These are phyloP conservation scores for Solanum clarkiae DNA, from an alignment of 257 asterid genomes.

Conservation along the genomic window DNA sequence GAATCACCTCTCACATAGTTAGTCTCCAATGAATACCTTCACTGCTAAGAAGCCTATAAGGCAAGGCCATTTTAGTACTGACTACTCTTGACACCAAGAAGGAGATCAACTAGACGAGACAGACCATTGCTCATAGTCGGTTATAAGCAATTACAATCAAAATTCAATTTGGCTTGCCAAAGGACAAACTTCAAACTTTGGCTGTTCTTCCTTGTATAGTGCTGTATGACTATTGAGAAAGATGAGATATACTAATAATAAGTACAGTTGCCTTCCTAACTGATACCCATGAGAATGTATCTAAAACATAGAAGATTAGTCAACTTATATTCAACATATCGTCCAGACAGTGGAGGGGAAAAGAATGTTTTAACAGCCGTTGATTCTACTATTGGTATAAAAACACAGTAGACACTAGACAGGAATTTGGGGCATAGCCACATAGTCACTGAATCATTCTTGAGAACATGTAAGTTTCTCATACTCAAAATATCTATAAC, in stretches of 20 bases:
- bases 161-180: background rate
- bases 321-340: background rate
- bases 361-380: background rate
- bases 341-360: background rate
- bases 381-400: background rate
- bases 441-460: background rate
- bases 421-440: background rate
- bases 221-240: background rate
- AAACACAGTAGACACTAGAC: background rate
- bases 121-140: background rate
- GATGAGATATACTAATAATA: background rate
- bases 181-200: background rate
- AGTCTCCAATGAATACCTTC: background rate
- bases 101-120: background rate
- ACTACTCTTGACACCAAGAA: background rate
- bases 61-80: background rate
- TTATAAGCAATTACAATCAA: background rate
- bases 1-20: background rate
- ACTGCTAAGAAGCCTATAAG: background rate
- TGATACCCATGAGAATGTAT: background rate
- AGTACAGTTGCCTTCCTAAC: background rate
- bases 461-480: background rate
- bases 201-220: background rate
- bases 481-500: background rate
- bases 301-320: background rate